A percentile compares a stretch with the other conserved stretches of the same genome.
phyloP scores from a whole-genome alignment of 1,284 basidiomycete species.

The Ustilago hordei region DNA sequence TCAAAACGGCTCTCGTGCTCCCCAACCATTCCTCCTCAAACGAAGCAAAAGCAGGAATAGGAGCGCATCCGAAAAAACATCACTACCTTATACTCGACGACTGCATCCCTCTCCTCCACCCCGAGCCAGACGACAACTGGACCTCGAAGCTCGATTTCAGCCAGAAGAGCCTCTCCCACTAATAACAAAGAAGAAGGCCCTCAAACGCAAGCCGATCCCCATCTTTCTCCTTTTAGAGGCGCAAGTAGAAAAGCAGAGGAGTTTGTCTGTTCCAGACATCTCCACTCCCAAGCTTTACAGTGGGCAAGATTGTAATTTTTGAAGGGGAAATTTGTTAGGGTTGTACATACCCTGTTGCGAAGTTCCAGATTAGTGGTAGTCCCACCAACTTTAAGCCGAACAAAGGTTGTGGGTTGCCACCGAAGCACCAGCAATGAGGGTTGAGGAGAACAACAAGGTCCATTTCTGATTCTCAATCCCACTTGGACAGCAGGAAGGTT shows the following conservation, averaged over 20 bases:
- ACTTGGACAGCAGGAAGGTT: background rate
- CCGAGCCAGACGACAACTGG: background rate
- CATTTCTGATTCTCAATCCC: constrained; percentile 19
- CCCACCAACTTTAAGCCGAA: background rate
- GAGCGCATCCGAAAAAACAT: constrained; percentile 2
- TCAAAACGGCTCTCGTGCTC: background rate
- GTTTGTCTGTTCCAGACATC: constrained; percentile 13
- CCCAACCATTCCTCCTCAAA: background rate
- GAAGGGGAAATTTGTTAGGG: background rate
- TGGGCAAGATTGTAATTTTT: background rate
- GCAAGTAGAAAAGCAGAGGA: constrained; percentile 1
- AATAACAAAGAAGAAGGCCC: constrained; percentile 1
- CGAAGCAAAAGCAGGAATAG: constrained; percentile 1
- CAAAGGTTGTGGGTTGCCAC: background rate
- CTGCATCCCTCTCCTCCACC: constrained; percentile 14
- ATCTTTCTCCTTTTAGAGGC: constrained; percentile 11
- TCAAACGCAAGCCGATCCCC: constrained; percentile 31
- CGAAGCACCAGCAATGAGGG: constrained; percentile 1
- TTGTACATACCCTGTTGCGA: background rate
- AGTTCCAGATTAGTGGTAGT: background rate
- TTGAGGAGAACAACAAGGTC: constrained; percentile 23
- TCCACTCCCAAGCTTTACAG: background rate
- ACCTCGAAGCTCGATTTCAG: background rate
- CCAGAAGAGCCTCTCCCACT: background rate
- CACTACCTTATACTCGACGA: background rate